phyloP scores from a whole-genome alignment of 257 asterid genomes.

The Solanum paucissectum region DNA sequence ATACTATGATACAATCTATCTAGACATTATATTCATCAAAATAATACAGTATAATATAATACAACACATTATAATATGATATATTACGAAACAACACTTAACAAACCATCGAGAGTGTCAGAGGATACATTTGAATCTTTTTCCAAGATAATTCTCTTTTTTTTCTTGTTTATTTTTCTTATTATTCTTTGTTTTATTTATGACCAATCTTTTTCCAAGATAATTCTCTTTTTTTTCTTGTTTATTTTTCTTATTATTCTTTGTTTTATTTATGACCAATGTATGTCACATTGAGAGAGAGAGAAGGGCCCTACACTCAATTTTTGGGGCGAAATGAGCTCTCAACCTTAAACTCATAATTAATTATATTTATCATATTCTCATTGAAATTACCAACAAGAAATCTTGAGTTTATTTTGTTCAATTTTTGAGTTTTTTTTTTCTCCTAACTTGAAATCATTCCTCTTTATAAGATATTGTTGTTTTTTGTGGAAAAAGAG shows the following conservation, averaged over 20 bases:
- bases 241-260: neutral
- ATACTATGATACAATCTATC: neutral
- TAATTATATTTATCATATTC: neutral
- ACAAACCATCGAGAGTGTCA: neutral
- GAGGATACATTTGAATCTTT: neutral
- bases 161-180: neutral
- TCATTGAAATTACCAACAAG: neutral
- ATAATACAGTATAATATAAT: neutral
- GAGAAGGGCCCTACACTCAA: neutral
- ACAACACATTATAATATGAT: neutral
- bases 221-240: neutral
- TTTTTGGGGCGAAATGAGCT: neutral
- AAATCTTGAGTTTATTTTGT: neutral
- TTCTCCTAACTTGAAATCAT: neutral
- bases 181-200: neutral
- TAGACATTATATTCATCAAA: neutral
- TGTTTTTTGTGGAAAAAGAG: neutral
- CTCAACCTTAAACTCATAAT: constrained; percentile 7
- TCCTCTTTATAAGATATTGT: neutral
- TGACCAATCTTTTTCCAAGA: neutral
- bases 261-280: neutral
- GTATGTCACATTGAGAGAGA: neutral
- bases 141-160: neutral
- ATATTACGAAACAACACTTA: neutral
- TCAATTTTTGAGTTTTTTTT: neutral